phyloP scores from a whole-genome alignment of 2,329 filamentous ascomycete species.

The Fusarium dlaminii region DNA sequence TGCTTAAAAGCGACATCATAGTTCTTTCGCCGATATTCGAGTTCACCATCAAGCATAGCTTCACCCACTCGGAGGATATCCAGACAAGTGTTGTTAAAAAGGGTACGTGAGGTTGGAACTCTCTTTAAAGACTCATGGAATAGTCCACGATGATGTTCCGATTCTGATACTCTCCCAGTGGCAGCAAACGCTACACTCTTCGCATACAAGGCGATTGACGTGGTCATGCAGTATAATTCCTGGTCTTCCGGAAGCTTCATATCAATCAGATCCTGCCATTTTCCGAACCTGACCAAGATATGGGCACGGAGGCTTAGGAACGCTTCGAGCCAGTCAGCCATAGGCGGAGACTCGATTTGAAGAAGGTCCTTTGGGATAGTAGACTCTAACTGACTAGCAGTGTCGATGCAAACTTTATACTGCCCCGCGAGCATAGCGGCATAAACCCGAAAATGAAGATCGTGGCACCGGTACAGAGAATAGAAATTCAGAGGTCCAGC shows the following conservation, averaged over 20 bases:
- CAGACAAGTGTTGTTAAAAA: slow-evolving; percentile 52
- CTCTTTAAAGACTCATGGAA: slow-evolving; percentile 61
- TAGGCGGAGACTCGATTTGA: slow-evolving; percentile 71
- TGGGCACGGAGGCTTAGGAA: slow-evolving; percentile 76
- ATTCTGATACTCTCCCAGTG: slow-evolving; percentile 74
- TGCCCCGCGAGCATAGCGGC: slow-evolving; percentile 81
- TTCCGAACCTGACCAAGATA: slow-evolving; percentile 76
- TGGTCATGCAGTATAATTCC: slow-evolving; percentile 72
- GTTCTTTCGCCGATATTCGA: slow-evolving; percentile 73
- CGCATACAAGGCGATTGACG: neutral
- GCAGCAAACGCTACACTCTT: slow-evolving; percentile 66
- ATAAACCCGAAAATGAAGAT: slow-evolving; percentile 80
- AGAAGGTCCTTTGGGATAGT: slow-evolving; percentile 72
- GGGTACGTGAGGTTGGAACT: slow-evolving; percentile 66
- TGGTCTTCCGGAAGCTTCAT: slow-evolving; percentile 66
- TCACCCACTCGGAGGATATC: slow-evolving; percentile 70
- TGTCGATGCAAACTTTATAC: slow-evolving; percentile 68
- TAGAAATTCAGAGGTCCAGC: slow-evolving; percentile 77
- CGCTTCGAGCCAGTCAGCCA: slow-evolving; percentile 82
- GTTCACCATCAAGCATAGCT: slow-evolving; percentile 78
- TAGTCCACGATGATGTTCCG: slow-evolving; percentile 51
- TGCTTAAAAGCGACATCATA: slow-evolving; percentile 67
- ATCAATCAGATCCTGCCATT: slow-evolving; percentile 72
- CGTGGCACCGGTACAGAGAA: slow-evolving; percentile 77
- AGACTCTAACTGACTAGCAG: slow-evolving; percentile 66